Evolutionary conservation across 768 basidiomycete genomes (phyloP), one percentile per base, ranked within the genome.

Genomic region (Boletus sp.): DNA sequence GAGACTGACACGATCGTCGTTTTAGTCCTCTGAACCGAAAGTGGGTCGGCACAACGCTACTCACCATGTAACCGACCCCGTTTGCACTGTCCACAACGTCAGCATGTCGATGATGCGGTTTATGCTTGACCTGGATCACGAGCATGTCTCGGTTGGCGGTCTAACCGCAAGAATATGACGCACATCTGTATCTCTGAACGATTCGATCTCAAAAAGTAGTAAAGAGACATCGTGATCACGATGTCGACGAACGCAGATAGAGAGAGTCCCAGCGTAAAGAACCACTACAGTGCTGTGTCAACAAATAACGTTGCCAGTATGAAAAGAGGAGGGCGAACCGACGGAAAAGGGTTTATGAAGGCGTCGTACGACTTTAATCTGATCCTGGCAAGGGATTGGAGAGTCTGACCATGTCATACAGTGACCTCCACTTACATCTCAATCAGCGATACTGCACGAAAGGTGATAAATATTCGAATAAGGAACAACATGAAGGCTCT

Each of bases 221-320:
- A 77, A 23, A 82, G 68, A 17, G 64, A 71, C 2, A 44, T 64
- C 8, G 77, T 79, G 51, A 81, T 79, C 14, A 78, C 50, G 46
- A 81, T 57, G 56, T 83, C 81, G 33, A 79, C 63, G 4, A 70
- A 51, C 1, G 75, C 75, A 6, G 80, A 81, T 2, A 82, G 69
- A 1, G 72, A 62, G 0, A 82, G 65, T 8, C 79, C 80, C 0
- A 70, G 60, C 3, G 80, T 80, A 56, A 80, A 79, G 6, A 75
- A 60, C 70, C 74, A 76, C 78, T 82, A 35, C 9, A 5, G 27
- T 23, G 2, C 19, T 32, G 23, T 35, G 34, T 54, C 37, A 50
- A 19, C 3, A 19, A 50, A 10, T 29, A 14, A 5, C 5, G 13
- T 25, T n/a, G 9, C 40, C 9, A 32, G 29, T 14, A 25, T n/a